phyloP scores from a whole-genome alignment of 169 alveolate genomes.

The Plasmodium gallinaceum region DNA sequence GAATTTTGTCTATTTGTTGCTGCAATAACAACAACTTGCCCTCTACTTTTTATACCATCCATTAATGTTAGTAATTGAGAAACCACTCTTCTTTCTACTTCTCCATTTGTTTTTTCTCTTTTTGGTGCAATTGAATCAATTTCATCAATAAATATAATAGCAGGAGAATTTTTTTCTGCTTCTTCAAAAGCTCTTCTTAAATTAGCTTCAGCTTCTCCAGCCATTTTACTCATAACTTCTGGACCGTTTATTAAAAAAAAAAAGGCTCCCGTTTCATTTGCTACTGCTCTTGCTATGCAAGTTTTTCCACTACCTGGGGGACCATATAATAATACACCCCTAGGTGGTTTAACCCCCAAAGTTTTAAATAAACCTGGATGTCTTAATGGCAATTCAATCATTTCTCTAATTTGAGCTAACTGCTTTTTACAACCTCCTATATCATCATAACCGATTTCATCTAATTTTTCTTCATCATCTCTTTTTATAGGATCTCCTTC shows the following conservation, averaged over 20 bases:
- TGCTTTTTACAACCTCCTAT: conserved; percentile 99
- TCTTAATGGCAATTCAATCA: conserved; percentile 99
- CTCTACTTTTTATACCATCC: conserved; percentile 99
- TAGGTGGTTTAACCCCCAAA: conserved; percentile 99
- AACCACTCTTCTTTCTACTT: conserved; percentile 99
- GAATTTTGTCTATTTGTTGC: conserved; percentile 99
- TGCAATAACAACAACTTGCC: conserved; percentile 98
- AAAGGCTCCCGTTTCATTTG: conserved; percentile 99
- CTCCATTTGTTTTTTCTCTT: conserved; percentile 99
- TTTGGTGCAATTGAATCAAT: conserved; percentile 99
- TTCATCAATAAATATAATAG: conserved; percentile 99
- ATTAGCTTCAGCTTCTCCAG: conserved; percentile 99
- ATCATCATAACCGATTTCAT: conserved; percentile 99
- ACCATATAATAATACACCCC: conserved; percentile 99
- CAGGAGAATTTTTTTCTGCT: conserved; percentile 99
- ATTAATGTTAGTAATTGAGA: conserved; percentile 98
- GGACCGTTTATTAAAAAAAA: conserved; percentile 97
- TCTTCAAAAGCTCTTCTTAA: conserved; percentile 97
- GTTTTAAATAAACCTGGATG: conserved; percentile 99
- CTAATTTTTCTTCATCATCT: conserved; percentile 99
- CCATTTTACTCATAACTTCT: conserved; percentile 98
- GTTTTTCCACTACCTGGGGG: conserved; percentile 99
- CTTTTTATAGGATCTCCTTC: conserved; percentile 99
- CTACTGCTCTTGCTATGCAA: conserved; percentile 99
- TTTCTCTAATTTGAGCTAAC: conserved; percentile 98